A percentile compares a stretch with the other conserved stretches of the same genome.
phyloP scores from a whole-genome alignment of 257 asterid species.

The Solanum clarkiae region DNA sequence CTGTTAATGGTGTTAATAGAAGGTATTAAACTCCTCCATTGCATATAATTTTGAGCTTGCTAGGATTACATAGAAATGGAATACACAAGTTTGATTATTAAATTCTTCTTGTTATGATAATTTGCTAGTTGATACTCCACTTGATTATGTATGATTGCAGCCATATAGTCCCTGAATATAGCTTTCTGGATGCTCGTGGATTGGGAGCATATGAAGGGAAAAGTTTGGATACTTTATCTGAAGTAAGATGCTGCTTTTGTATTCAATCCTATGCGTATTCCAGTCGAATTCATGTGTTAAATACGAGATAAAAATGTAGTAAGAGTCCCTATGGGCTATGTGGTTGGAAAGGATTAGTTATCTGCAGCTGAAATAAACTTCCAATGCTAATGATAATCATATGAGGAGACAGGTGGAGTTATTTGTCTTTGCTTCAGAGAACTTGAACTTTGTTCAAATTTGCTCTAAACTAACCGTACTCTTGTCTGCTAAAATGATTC shows the following conservation, averaged over 20 bases:
- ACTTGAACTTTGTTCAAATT: neutral
- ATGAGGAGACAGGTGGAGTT: neutral
- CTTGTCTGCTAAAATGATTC: neutral
- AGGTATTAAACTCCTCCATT: slow-evolving; percentile 25
- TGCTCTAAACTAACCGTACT: neutral
- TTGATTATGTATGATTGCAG: slow-evolving; percentile 17
- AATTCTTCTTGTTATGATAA: neutral
- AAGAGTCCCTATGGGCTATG: neutral
- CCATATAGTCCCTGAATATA: slow-evolving; percentile 78
- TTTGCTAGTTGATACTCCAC: neutral
- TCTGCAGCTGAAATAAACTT: neutral
- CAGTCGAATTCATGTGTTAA: neutral
- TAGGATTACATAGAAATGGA: too few species aligned
- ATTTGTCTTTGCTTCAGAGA: neutral
- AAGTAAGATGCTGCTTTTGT: slow-evolving; percentile 23
- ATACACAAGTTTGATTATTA: neutral
- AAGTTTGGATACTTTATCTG: slow-evolving; percentile 47
- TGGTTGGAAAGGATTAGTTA: neutral
- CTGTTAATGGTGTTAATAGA: slow-evolving; percentile 56
- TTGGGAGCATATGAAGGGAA: slow-evolving; percentile 93
- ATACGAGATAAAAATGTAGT: neutral
- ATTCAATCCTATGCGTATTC: neutral
- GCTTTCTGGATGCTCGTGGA: slow-evolving; percentile 98
- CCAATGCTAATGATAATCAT: neutral
- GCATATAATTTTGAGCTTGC: neutral